These are phyloP conservation scores for Hygrophoropsis aurantiaca DNA, from an alignment of 768 basidiomycete genomes.

Conservation along the genomic window DNA sequence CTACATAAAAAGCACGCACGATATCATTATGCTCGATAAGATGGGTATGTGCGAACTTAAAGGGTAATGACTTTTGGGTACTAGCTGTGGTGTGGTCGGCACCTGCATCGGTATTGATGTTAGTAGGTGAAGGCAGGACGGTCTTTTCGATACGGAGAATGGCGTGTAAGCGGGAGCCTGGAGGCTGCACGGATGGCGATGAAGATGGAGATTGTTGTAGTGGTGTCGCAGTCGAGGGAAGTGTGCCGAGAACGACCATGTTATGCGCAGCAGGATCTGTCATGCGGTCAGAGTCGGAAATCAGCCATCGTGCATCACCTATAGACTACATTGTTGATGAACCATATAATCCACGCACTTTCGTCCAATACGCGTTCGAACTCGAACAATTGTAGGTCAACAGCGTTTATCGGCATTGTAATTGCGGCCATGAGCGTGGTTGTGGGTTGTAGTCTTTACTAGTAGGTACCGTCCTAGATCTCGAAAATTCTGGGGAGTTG, in stretches of 20 bases:
- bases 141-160: slow-evolving; percentile 82
- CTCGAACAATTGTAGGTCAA: slow-evolving; percentile 45
- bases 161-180: slow-evolving; percentile 40
- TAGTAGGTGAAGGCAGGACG: slow-evolving; percentile 50
- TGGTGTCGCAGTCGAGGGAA: slow-evolving; percentile 33
- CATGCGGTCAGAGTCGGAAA: neutral
- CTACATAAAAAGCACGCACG: slow-evolving; percentile 35
- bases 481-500: too few species aligned
- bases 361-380: slow-evolving; percentile 60
- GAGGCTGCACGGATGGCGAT: slow-evolving; percentile 9
- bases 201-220: slow-evolving; percentile 14
- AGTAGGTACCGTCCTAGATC: too few species aligned
- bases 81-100: too few species aligned
- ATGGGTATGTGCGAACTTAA: slow-evolving; percentile 41
- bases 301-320: too few species aligned
- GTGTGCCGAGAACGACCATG: slow-evolving; percentile 69
- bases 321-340: too few species aligned
- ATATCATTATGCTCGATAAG: slow-evolving; percentile 67
- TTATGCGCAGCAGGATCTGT: too few species aligned
- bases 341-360: slow-evolving; percentile 27
- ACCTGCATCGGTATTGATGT: too few species aligned
- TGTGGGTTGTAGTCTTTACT: too few species aligned
- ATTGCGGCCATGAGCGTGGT: too few species aligned
- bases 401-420: too few species aligned
- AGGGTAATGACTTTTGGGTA: too few species aligned